A percentile compares a stretch with the other conserved stretches of the same genome.
Evolutionary conservation across 2,329 filamentous ascomycete genomes (phyloP).

Genomic region (Sporothrix variecibatus): DNA sequence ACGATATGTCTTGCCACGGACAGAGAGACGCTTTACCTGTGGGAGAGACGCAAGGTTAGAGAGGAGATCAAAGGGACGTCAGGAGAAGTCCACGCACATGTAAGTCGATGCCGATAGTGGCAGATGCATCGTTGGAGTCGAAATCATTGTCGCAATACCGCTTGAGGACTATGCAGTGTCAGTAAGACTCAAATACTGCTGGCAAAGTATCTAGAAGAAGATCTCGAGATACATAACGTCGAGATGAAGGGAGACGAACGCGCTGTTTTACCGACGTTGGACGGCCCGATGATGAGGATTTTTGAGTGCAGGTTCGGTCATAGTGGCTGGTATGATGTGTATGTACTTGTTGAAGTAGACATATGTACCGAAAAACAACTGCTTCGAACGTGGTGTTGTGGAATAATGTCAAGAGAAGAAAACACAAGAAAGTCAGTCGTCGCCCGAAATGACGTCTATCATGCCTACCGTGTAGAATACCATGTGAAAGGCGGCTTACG

Average conservation of each 20-base stretch:
- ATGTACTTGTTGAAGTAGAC: too few relatives aligned
- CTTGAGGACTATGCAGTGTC: conserved; percentile 47
- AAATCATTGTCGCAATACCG: conserved; percentile 61
- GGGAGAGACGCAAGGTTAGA: not conserved
- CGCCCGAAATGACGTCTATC: conserved; percentile 10
- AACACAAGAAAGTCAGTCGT: not conserved
- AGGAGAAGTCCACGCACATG: conserved; percentile 43
- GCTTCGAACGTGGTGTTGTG: not conserved
- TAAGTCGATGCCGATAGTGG: conserved; percentile 60
- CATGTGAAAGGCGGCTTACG: conserved; percentile 1
- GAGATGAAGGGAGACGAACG: conserved; percentile 42
- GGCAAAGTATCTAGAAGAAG: too few relatives aligned
- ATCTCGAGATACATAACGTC: not conserved
- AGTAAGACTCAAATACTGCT: not conserved
- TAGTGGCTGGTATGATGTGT: not conserved
- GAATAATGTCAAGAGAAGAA: not conserved
- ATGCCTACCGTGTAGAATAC: not conserved
- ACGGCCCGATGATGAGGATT: conserved; percentile 57
- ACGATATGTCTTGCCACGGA: conserved; percentile 54
- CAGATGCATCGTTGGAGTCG: conserved; percentile 55
- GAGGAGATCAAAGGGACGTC: not conserved
- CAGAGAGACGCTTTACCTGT: conserved; percentile 56
- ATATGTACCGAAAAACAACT: not conserved
- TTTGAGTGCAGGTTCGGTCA: conserved; percentile 52
- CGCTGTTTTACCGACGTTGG: conserved; percentile 58